Percentiles rank a stretch among this genome's conserved stretches.
phyloP scores from a whole-genome alignment of 2,329 filamentous ascomycete species.

The Alternaria conjuncta region DNA sequence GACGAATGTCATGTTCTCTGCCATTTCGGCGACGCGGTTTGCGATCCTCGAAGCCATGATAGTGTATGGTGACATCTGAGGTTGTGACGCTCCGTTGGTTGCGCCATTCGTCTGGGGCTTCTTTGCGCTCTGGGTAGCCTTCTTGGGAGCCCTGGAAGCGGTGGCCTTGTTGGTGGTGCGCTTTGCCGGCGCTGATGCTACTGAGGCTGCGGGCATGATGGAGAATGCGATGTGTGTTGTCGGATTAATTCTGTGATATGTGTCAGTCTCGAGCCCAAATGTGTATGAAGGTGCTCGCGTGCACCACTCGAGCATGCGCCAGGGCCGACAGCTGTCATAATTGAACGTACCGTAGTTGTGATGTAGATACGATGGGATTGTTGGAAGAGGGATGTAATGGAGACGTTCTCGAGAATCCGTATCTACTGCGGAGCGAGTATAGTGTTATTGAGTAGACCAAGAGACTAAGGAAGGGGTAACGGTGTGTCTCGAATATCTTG shows the following conservation, averaged over 20 bases:
- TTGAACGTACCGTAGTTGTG: slow-evolving; percentile 21
- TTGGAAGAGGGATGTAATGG: background rate
- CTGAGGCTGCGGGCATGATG: slow-evolving; percentile 43
- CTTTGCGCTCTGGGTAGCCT: slow-evolving; percentile 25
- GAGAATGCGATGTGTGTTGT: background rate
- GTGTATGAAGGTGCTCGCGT: slow-evolving; percentile 22
- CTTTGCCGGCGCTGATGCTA: slow-evolving; percentile 42
- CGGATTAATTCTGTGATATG: background rate
- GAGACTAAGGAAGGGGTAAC: slow-evolving; percentile 17
- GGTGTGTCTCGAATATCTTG: slow-evolving; percentile 29
- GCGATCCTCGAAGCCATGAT: slow-evolving; percentile 60
- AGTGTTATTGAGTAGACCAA: slow-evolving; percentile 9
- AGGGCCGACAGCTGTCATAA: background rate
- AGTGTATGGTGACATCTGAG: slow-evolving; percentile 54
- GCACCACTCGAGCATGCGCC: slow-evolving; percentile 18
- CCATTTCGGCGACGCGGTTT: slow-evolving; percentile 60
- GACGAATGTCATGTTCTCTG: slow-evolving; percentile 60
- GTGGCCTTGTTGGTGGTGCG: slow-evolving; percentile 39
- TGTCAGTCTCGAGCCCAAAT: slow-evolving; percentile 6
- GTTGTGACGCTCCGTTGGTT: slow-evolving; percentile 32
- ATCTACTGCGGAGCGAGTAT: slow-evolving; percentile 5
- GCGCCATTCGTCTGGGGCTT: slow-evolving; percentile 35
- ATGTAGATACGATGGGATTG: background rate
- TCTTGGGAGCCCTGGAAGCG: slow-evolving; percentile 39
- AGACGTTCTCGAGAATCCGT: background rate